A percentile compares a stretch with the other conserved stretches of the same genome.
Conservation (phyloP, 208 protist genomes). For the Balamuthia mandrillaris region DNA sequence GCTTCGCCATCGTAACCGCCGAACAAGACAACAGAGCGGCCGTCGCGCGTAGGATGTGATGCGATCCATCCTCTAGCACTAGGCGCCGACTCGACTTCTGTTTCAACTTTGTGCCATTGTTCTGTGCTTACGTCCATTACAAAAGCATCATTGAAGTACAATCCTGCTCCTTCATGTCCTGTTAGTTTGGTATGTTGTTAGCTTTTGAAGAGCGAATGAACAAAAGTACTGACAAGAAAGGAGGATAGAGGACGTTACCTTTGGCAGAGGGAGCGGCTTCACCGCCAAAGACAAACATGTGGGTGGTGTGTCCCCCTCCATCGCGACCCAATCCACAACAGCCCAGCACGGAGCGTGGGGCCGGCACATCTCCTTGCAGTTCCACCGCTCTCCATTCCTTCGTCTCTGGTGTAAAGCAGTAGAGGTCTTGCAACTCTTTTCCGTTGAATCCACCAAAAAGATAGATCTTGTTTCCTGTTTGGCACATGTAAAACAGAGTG, state of each 20-base stretch:
- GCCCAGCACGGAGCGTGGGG: neutral
- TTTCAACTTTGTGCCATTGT: too few relatives aligned
- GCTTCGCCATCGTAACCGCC: slow-evolving; percentile 2
- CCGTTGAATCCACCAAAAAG: neutral
- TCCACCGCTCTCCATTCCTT: neutral
- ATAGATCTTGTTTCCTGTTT: neutral
- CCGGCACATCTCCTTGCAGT: neutral
- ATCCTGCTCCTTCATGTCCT: slow-evolving; percentile 7
- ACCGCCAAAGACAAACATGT: slow-evolving; percentile 14
- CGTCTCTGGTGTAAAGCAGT: neutral
- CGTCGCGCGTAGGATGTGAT: too few relatives aligned
- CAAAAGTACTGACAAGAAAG: neutral
- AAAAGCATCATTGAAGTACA: slow-evolving; percentile 7
- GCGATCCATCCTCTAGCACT: too few relatives aligned
- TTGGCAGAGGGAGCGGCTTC: neutral
- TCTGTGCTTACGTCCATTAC: neutral
- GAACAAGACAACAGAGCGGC: neutral
- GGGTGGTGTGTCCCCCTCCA: too few relatives aligned
- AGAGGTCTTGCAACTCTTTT: neutral
- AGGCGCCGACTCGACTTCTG: too few relatives aligned
- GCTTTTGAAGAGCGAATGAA: neutral
- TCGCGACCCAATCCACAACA: neutral
- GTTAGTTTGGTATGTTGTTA: neutral
- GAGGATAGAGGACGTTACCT: neutral
- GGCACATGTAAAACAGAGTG: neutral